These are phyloP conservation scores for Hemileccinum rubropunctum DNA, from an alignment of 768 basidiomycete genomes.

Conservation along the genomic window DNA sequence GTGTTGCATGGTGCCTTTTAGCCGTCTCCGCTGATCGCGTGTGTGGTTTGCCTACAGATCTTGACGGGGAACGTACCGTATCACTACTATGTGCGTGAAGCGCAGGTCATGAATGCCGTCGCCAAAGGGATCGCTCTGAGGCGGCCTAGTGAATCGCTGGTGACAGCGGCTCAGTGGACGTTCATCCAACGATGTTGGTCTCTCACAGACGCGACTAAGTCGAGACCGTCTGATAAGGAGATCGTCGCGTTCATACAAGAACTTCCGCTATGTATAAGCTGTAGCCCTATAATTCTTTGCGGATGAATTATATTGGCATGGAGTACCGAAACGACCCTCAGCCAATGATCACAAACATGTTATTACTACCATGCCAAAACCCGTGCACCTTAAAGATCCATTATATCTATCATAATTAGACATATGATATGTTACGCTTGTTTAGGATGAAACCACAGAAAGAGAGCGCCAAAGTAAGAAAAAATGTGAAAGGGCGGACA, in stretches of 20 bases:
- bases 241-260: neutral
- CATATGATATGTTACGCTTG: constrained; percentile 11
- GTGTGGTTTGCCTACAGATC: neutral
- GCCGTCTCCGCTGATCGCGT: neutral
- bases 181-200: neutral
- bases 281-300: too few species aligned
- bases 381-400: constrained; percentile 8
- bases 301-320: too few species aligned
- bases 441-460: constrained; percentile 4
- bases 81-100: neutral
- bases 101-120: too few species aligned
- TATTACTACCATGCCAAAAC: neutral
- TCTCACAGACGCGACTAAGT: neutral
- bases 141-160: neutral
- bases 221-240: neutral
- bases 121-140: neutral
- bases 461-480: constrained; percentile 4
- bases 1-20: neutral
- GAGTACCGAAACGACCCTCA: too few species aligned
- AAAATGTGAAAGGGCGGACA: neutral
- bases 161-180: neutral
- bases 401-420: constrained; percentile 24
- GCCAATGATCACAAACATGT: too few species aligned
- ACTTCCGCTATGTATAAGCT: neutral
- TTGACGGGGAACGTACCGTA: neutral